Evolutionary conservation across 1,284 basidiomycete genomes (phyloP).

Genomic region (Marasmius tenuissimus): DNA sequence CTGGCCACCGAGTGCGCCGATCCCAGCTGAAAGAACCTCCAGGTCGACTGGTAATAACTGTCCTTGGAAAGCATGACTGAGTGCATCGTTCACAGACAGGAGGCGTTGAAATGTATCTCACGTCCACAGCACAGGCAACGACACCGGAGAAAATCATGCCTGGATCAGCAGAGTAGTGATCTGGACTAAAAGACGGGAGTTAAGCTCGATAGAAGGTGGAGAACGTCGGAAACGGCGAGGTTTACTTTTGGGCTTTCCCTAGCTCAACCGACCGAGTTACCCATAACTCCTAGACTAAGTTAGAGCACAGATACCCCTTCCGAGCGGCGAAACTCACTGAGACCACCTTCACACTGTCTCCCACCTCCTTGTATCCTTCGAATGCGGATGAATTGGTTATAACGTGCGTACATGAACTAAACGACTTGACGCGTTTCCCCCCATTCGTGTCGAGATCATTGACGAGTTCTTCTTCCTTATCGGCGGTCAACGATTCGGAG

Average conservation of each 20-base stretch:
- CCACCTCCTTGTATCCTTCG: slow-evolving; percentile 46
- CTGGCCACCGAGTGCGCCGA: slow-evolving; percentile 80
- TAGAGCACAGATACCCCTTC: background rate
- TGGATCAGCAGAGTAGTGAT: slow-evolving; percentile 75
- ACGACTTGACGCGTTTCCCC: slow-evolving; percentile 25
- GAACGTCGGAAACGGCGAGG: slow-evolving; percentile 7
- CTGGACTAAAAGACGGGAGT: slow-evolving; percentile 32
- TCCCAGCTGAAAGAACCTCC: slow-evolving; percentile 72
- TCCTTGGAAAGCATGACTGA: background rate
- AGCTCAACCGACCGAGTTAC: slow-evolving; percentile 64
- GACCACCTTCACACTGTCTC: slow-evolving; percentile 35
- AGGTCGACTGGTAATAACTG: slow-evolving; percentile 63
- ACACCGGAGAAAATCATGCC: slow-evolving; percentile 81
- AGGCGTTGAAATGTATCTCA: slow-evolving; percentile 29
- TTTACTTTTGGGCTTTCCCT: slow-evolving; percentile 58
- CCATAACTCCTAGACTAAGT: slow-evolving; percentile 42
- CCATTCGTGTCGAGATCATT: slow-evolving; percentile 43
- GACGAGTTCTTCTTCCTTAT: slow-evolving; percentile 29
- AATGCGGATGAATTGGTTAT: slow-evolving; percentile 56
- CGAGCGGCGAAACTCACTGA: slow-evolving; percentile 35
- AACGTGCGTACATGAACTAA: slow-evolving; percentile 41
- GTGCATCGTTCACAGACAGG: background rate
- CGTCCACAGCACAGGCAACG: slow-evolving; percentile 67
- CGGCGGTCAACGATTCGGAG: slow-evolving; percentile 27
- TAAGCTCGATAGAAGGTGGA: background rate